Evolutionary conservation across 2,329 filamentous ascomycete genomes (phyloP).

Genomic region (Aspergillus viridinutans): DNA sequence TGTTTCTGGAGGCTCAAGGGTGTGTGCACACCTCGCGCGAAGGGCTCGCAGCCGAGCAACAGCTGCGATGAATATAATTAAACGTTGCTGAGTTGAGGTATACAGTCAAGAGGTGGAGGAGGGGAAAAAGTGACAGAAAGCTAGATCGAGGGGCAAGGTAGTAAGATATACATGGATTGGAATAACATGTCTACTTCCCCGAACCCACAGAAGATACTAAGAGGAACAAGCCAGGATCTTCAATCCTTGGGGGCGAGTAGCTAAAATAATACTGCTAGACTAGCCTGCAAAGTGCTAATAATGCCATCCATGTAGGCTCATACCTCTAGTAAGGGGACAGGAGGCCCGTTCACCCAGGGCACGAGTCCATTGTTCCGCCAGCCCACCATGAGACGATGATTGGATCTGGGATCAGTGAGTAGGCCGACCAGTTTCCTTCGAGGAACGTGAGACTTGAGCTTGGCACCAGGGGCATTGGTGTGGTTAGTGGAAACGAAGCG

Average conservation of each 20-base stretch:
- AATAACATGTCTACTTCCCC: not conserved
- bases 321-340: slow-evolving; percentile 5
- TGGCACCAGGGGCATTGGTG: slow-evolving; percentile 11
- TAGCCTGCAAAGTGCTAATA: not conserved
- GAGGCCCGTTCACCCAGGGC: slow-evolving; percentile 17
- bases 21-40: slow-evolving; percentile 15
- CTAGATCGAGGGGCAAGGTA: slow-evolving; percentile 11
- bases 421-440: slow-evolving; percentile 5
- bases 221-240: not conserved
- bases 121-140: slow-evolving; percentile 8
- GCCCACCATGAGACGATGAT: slow-evolving; percentile 7
- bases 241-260: not conserved
- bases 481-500: slow-evolving; percentile 2
- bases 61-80: slow-evolving; percentile 8
- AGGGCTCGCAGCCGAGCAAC: slow-evolving; percentile 18
- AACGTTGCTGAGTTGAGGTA: slow-evolving; percentile 3
- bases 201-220: not conserved
- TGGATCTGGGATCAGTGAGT: slow-evolving; percentile 8
- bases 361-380: slow-evolving; percentile 3
- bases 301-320: not conserved
- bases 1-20: slow-evolving; percentile 1
- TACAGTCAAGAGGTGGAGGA: slow-evolving; percentile 2
- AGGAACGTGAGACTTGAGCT: slow-evolving; percentile 3
- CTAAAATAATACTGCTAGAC: not conserved
- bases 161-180: slow-evolving; percentile 20